Base-by-base conservation (phyloP, 495 filamentous ascomycete genomes). In the Geoglossum glabrum region DNA sequence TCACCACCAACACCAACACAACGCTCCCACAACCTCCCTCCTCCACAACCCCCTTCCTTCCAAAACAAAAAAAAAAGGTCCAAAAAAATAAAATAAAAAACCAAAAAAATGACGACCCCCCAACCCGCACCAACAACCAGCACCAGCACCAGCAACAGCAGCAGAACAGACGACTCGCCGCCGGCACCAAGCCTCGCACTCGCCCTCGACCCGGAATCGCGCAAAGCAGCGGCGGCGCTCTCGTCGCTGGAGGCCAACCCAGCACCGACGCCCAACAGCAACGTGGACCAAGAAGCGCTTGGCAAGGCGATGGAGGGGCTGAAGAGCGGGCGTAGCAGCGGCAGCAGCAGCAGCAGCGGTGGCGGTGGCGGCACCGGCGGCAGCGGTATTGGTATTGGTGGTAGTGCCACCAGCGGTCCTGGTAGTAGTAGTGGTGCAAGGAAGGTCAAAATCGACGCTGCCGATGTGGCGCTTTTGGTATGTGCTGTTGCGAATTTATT, bases 171-270 rank as follows among this genome's bases (percentile, higher is more conserved):
- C n/a, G n/a, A n/a, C n/a, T n/a, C 7, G 60, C 31, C 31, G 31
- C 31, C 31, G 31, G 11, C 31, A 33, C 31, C 31, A 4, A 59
- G 52, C 26, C 25, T 51, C 21, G 1, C 50, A 1, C 17, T 59
- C 0, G 15, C 79, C 59, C 77, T 79, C 67, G 78, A 76, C 40
- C 77, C 87, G 60, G 87, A 93, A 70, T 88, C 92, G 72, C 85
- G 87, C 68, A 94, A 92, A 71, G 86, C 90, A 21, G 88, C 88
- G 57, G 87, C 86, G 27, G 89, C 90, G 19, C 80, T 94, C 63
- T 81, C 79, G 60, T 79, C 80, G 57, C 83, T 94, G 57, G 82
- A 90, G 62, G 68, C 31, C 31, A 34, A 34, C 31, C 31, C 31
- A 4, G 76, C 28, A 71, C 70, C 60, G 81, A 81, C 57, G 84